Evolutionary conservation across 2,329 filamentous ascomycete genomes (phyloP).

Genomic region (Hymenoscyphus occultus): DNA sequence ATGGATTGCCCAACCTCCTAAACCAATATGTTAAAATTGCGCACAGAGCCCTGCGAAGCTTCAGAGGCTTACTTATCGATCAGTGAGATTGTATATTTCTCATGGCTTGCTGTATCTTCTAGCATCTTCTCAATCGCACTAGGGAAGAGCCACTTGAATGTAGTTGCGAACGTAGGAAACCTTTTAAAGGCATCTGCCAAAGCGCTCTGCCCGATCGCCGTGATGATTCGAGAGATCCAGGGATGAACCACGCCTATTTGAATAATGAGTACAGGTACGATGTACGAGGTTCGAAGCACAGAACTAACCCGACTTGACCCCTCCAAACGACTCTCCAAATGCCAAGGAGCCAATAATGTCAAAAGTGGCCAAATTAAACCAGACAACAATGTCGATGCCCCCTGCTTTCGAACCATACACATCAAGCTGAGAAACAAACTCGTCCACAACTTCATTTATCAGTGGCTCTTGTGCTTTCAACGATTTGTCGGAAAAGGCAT

Average conservation of each 20-base stretch:
- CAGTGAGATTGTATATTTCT: background rate
- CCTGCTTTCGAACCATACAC: background rate
- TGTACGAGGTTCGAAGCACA: background rate
- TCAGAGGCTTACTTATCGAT: background rate
- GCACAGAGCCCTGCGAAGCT: no score
- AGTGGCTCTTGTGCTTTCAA: constrained; percentile 16
- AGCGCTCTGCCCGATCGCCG: background rate
- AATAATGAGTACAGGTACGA: background rate
- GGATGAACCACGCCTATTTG: background rate
- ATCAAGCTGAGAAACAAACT: background rate
- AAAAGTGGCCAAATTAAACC: constrained; percentile 7
- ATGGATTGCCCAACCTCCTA: no score
- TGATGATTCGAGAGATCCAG: background rate
- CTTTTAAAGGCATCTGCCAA: background rate
- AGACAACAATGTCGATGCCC: constrained; percentile 5
- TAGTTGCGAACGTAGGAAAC: background rate
- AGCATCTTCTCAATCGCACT: background rate
- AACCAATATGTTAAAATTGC: no score
- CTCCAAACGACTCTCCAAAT: constrained; percentile 3
- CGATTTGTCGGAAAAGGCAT: constrained; percentile 35
- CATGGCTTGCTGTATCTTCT: background rate
- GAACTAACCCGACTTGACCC: background rate
- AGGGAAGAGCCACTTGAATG: background rate
- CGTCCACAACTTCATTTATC: background rate
- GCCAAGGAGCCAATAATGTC: constrained; percentile 8